Percentiles rank a stretch among this genome's conserved stretches.
phyloP scores from a whole-genome alignment of 495 filamentous ascomycete species.

The Penicillium robsamsonii region DNA sequence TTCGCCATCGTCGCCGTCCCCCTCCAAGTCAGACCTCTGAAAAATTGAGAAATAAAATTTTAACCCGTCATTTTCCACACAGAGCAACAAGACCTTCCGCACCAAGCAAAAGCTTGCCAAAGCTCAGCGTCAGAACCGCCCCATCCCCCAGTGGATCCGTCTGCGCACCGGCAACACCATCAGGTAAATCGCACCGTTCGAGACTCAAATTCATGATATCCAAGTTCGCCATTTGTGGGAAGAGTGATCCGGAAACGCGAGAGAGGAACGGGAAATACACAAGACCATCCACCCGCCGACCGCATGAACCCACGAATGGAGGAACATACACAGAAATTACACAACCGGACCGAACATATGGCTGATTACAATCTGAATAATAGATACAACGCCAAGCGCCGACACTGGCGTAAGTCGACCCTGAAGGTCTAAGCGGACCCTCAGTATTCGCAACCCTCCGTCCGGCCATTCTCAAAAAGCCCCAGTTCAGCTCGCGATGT shows the following conservation, averaged over 20 bases:
- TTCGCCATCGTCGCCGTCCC: conserved; percentile 7
- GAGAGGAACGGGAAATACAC: not conserved
- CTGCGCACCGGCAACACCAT: conserved; percentile 98
- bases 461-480: conserved; percentile 13
- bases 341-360: conserved; percentile 10
- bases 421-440: conserved; percentile 79
- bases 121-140: conserved; percentile 99
- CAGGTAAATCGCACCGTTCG: conserved; percentile 60
- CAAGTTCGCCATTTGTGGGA: conserved; percentile 2
- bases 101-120: conserved; percentile 99
- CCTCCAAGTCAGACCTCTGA: conserved; percentile 15
- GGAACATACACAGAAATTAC: not conserved
- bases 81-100: conserved; percentile 99
- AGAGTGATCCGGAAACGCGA: not conserved
- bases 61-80: conserved; percentile 22
- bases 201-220: conserved; percentile 6
- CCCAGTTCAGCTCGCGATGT: conserved; percentile 16
- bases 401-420: conserved; percentile 99
- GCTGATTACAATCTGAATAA: conserved; percentile 22
- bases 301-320: conserved; percentile 4
- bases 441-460: conserved; percentile 16
- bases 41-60: conserved; percentile 12
- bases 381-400: conserved; percentile 99
- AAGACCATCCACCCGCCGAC: conserved; percentile 1
- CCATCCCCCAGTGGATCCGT: conserved; percentile 99